These are phyloP conservation scores for Datura wrightii DNA, from an alignment of 257 asterid genomes.

Conservation along the genomic window DNA sequence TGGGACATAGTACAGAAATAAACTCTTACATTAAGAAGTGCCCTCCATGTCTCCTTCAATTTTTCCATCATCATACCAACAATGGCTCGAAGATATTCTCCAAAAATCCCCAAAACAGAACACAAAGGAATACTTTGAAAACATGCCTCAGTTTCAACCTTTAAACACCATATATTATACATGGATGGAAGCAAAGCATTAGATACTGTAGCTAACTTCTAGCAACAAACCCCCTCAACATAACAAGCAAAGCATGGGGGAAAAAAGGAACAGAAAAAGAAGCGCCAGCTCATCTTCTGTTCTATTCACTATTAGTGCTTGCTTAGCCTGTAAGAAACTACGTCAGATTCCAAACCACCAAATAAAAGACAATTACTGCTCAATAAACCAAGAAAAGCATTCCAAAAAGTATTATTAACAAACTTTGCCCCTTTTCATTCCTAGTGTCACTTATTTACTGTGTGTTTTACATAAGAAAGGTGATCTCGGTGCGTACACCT, in stretches of 20 bases:
- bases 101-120: slow-evolving; percentile 44
- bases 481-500: background rate
- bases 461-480: background rate
- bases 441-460: background rate
- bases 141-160: slow-evolving; percentile 47
- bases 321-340: slow-evolving; percentile 68
- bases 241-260: slow-evolving; percentile 42
- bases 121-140: slow-evolving; percentile 44
- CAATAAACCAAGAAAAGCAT: slow-evolving; percentile 38
- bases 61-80: slow-evolving; percentile 46
- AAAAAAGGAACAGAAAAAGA: slow-evolving; percentile 38
- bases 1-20: slow-evolving; percentile 25
- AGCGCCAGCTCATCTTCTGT: slow-evolving; percentile 20
- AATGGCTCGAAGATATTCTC: slow-evolving; percentile 44
- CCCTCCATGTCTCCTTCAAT: slow-evolving; percentile 53
- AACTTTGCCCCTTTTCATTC: background rate
- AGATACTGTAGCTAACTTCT: slow-evolving; percentile 39
- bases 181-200: slow-evolving; percentile 38
- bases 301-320: slow-evolving; percentile 44
- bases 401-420: background rate
- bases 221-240: slow-evolving; percentile 39
- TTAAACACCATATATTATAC: slow-evolving; percentile 44
- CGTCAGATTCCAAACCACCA: slow-evolving; percentile 55
- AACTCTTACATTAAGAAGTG: slow-evolving; percentile 55
- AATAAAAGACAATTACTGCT: slow-evolving; percentile 43